A percentile compares a stretch with the other conserved stretches of the same genome.
Conservation (phyloP, 768 basidiomycete species). For the Tulasnella sp. region DNA sequence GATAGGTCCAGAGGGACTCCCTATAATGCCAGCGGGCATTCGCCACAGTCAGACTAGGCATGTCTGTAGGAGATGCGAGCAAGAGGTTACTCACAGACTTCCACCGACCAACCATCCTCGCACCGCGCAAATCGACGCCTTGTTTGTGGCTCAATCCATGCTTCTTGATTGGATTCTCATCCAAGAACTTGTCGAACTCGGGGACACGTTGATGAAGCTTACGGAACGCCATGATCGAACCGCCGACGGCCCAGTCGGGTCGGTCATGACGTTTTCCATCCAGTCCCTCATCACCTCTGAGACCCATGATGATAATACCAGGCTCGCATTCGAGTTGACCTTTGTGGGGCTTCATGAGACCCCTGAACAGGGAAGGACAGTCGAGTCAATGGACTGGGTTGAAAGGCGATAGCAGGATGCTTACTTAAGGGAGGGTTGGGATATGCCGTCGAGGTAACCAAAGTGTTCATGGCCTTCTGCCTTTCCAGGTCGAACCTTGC, state of each 20-base stretch:
- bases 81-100: background rate
- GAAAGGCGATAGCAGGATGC: background rate
- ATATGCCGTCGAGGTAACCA: slow-evolving; percentile 26
- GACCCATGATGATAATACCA: slow-evolving; percentile 6
- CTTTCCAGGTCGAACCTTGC: background rate
- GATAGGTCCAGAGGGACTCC: background rate
- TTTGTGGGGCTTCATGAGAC: background rate
- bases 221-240: slow-evolving; percentile 14
- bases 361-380: background rate
- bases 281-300: background rate
- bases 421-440: slow-evolving; percentile 20
- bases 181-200: slow-evolving; percentile 17
- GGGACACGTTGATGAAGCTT: slow-evolving; percentile 15
- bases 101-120: slow-evolving; percentile 20
- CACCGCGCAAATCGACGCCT: background rate
- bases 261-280: background rate
- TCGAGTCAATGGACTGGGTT: background rate
- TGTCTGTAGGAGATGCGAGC: no score
- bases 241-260: background rate
- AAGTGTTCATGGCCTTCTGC: slow-evolving; percentile 27
- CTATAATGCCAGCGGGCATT: background rate
- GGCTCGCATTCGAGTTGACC: background rate
- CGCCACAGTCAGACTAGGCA: background rate
- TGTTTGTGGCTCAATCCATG: background rate
- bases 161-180: background rate